Conservation (phyloP, 192 early-diverging fungal species). For the Backusella australiensis region DNA sequence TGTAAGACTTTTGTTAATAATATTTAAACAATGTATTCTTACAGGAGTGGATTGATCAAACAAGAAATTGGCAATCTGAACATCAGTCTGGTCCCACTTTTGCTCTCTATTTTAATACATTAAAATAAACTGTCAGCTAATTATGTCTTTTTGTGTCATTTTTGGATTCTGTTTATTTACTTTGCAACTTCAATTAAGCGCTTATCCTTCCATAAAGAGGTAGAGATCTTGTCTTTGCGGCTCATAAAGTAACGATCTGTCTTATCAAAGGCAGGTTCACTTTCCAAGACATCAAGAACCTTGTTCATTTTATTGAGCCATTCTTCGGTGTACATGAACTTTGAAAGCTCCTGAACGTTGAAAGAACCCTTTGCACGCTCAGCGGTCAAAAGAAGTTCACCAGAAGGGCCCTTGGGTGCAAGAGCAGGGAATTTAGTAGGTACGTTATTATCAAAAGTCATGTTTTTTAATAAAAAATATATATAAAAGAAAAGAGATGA, state of each 20-base stretch:
- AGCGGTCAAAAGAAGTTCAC: slow-evolving; percentile 47
- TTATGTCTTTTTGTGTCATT: background rate
- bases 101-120: slow-evolving; percentile 35
- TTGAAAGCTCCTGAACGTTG: slow-evolving; percentile 58
- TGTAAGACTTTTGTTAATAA: background rate
- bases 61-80: slow-evolving; percentile 46
- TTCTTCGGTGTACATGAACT: slow-evolving; percentile 66
- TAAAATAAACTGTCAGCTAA: background rate
- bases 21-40: slow-evolving; percentile 4
- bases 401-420: slow-evolving; percentile 47
- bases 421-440: slow-evolving; percentile 44
- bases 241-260: slow-evolving; percentile 68
- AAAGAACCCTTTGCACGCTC: slow-evolving; percentile 74
- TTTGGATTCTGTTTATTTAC: slow-evolving; percentile 23
- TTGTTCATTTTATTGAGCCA: slow-evolving; percentile 55
- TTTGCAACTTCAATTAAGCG: slow-evolving; percentile 61
- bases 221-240: slow-evolving; percentile 64
- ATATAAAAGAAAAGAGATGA: background rate
- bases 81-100: slow-evolving; percentile 56
- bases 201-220: slow-evolving; percentile 58
- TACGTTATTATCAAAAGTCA: slow-evolving; percentile 25
- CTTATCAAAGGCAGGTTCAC: slow-evolving; percentile 73
- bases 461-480: background rate
- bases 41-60: slow-evolving; percentile 63
- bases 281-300: slow-evolving; percentile 58